Evolutionary conservation across 73 alveolate genomes (phyloP).

Genomic region (Paramecium sonneborni): DNA sequence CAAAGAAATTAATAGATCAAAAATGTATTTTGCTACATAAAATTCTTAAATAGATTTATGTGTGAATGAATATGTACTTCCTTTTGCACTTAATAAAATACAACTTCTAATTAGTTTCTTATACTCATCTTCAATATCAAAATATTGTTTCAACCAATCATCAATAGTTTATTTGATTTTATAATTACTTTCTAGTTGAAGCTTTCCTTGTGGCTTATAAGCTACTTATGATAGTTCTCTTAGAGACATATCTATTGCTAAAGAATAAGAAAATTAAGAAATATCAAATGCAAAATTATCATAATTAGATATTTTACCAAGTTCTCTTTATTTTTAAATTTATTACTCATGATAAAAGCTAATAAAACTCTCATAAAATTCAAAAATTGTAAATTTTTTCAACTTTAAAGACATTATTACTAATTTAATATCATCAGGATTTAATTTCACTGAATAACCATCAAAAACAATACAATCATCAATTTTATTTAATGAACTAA

Average conservation of each 20-base stretch:
- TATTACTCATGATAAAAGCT: not conserved
- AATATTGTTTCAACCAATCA: not conserved
- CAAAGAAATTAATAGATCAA: not conserved
- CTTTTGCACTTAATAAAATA: not conserved
- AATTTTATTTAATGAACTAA: not conserved
- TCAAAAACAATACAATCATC: not conserved
- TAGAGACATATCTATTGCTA: constrained; percentile 7
- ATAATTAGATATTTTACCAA: not conserved
- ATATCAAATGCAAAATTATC: not conserved
- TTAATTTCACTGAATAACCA: not conserved
- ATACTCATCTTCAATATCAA: constrained; percentile 7
- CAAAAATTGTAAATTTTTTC: not conserved
- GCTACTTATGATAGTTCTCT: not conserved
- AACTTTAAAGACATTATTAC: not conserved
- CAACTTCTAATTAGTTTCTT: constrained; percentile 1
- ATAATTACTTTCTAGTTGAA: not conserved
- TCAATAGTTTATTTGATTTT: not conserved
- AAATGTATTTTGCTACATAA: not conserved
- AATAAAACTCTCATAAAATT: not conserved
- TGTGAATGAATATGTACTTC: not conserved
- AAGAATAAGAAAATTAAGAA: not conserved
- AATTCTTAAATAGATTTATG: constrained; percentile 39
- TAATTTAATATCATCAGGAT: not conserved
- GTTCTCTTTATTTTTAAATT: not conserved
- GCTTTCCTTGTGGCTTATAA: not conserved